Evolutionary conservation across 1,139 yeast species (phyloP).

Genomic region (Yamadazyma membranifaciens): DNA sequence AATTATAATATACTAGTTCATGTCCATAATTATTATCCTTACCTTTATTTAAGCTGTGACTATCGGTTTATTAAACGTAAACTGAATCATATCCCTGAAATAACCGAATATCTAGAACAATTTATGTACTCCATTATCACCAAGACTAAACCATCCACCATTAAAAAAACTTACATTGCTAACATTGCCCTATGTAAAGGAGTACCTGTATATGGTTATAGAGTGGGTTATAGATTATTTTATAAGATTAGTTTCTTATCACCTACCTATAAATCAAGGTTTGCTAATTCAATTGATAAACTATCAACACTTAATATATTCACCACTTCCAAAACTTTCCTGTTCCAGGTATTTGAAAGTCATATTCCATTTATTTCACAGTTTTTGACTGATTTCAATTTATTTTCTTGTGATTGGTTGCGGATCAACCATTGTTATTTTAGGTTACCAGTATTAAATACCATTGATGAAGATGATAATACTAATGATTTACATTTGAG

Average conservation of each 20-base stretch:
- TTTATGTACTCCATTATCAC: conserved; percentile 16
- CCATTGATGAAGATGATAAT: no score
- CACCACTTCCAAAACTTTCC: conserved; percentile 9
- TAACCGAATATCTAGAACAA: conserved; percentile 21
- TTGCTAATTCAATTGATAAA: conserved; percentile 59
- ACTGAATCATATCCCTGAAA: conserved; percentile 11
- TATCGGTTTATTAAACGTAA: conserved; percentile 13
- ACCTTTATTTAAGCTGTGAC: conserved; percentile 60
- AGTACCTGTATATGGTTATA: conserved; percentile 81
- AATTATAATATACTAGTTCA: conserved; percentile 47
- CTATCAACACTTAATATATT: conserved; percentile 19
- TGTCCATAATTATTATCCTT: conserved; percentile 83
- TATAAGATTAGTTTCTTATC: conserved; percentile 68
- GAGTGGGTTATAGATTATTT: conserved; percentile 59
- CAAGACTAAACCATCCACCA: conserved; percentile 8
- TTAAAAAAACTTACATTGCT: conserved; percentile 41
- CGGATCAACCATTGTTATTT: conserved; percentile 33
- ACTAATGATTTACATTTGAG: not conserved
- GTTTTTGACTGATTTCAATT: conserved; percentile 77
- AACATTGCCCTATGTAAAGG: conserved; percentile 70
- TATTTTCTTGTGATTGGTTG: conserved; percentile 84
- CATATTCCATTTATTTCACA: conserved; percentile 79
- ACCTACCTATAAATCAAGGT: conserved; percentile 57
- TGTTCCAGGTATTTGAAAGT: conserved; percentile 53
- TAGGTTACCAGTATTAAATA: conserved; percentile 37